Conservation (phyloP, 2,329 filamentous ascomycete genomes). For the Furcasterigmium furcatum region DNA sequence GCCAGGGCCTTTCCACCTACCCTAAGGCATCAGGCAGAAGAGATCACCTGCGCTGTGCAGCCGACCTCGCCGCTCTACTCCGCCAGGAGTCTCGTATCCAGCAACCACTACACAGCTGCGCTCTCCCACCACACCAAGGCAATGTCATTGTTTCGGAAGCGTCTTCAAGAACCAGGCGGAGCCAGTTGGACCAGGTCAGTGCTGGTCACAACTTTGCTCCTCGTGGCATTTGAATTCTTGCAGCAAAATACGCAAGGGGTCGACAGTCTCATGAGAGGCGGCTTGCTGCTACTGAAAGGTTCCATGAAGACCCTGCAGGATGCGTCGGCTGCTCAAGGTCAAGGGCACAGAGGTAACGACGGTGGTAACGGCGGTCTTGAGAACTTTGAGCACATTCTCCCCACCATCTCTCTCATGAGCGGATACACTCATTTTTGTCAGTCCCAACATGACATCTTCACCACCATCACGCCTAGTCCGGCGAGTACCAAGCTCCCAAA, state of each 20-base stretch:
- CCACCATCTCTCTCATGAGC: conserved; percentile 9
- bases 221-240: conserved; percentile 14
- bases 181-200: conserved; percentile 8
- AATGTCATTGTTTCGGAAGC: conserved; percentile 10
- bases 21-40: background rate
- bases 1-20: conserved; percentile 5
- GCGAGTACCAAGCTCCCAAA: no score
- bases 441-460: no score
- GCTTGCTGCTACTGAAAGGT: conserved; percentile 6
- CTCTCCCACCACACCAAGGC: conserved; percentile 10
- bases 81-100: no score
- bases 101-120: conserved; percentile 9
- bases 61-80: no score
- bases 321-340: background rate
- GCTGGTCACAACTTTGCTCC: conserved; percentile 13
- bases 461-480: no score
- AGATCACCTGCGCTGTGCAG: background rate
- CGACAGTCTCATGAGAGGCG: conserved; percentile 9
- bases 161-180: conserved; percentile 3
- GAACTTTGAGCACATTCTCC: conserved; percentile 9
- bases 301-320: no score
- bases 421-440: conserved; percentile 11
- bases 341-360: background rate
- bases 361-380: conserved; percentile 7
- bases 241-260: conserved; percentile 11